phyloP scores from a whole-genome alignment of 2,329 filamentous ascomycete genomes.

The Penicillium sp. region DNA sequence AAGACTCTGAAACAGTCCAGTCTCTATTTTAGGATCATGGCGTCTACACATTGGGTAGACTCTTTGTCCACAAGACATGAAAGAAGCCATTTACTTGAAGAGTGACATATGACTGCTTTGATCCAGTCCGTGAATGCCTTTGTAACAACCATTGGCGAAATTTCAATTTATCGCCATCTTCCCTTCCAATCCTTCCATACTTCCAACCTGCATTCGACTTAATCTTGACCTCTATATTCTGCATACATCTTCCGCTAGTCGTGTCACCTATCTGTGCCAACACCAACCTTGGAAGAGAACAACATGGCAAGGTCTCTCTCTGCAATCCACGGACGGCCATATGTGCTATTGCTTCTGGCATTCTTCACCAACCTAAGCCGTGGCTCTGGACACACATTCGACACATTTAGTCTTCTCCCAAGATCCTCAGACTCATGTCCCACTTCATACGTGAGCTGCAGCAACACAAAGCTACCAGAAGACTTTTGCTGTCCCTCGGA shows the following conservation, averaged over 20 bases:
- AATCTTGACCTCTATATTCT: not conserved
- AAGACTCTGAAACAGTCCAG: conserved; percentile 25
- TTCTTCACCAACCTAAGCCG: conserved; percentile 18
- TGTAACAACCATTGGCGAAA: conserved; percentile 5
- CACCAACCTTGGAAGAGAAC: not conserved
- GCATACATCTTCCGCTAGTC: not conserved
- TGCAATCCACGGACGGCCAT: conserved; percentile 7
- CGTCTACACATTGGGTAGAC: conserved; percentile 30
- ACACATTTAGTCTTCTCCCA: conserved; percentile 16
- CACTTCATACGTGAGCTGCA: conserved; percentile 38
- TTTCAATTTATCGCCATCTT: conserved; percentile 3
- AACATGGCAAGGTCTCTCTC: conserved; percentile 21
- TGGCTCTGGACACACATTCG: conserved; percentile 24
- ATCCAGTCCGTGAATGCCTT: conserved; percentile 17
- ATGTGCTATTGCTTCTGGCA: conserved; percentile 26
- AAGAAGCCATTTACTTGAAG: conserved; percentile 3
- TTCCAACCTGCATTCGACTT: not conserved
- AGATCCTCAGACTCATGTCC: conserved; percentile 35
- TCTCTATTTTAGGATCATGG: conserved; percentile 31
- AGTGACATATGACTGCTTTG: conserved; percentile 10
- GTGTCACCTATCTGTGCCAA: not conserved
- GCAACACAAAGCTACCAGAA: conserved; percentile 38
- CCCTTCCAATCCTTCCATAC: conserved; percentile 3
- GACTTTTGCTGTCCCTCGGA: conserved; percentile 48
- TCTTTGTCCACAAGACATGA: conserved; percentile 23